Percentiles rank a stretch among this genome's conserved stretches.
Conservation (phyloP, 2,329 filamentous ascomycete genomes). For the Cercospora sp. region DNA sequence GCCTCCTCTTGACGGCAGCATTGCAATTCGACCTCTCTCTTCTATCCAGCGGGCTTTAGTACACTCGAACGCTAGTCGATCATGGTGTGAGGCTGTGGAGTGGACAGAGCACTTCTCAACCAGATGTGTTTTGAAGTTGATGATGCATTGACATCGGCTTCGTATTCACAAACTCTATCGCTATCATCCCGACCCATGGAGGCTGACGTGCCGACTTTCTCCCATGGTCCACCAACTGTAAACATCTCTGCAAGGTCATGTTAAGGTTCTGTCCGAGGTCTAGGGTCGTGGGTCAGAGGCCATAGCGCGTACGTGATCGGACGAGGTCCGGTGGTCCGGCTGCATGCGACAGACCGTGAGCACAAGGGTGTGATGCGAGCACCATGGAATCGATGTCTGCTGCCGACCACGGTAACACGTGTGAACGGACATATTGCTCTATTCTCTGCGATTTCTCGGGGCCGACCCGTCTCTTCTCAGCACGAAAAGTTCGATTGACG, state of each 20-base stretch:
- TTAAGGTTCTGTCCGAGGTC: not conserved
- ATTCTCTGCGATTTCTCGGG: not conserved
- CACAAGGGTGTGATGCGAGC: not conserved
- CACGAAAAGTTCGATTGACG: not conserved
- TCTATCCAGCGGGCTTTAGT: not conserved
- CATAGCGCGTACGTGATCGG: not conserved
- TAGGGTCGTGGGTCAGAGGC: not conserved
- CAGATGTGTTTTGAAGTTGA: not conserved
- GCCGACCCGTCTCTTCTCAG: not conserved
- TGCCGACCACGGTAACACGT: not conserved
- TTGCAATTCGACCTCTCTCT: not conserved
- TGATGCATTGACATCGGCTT: not conserved
- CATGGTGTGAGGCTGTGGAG: not conserved
- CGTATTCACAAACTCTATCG: not conserved
- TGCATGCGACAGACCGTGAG: not conserved
- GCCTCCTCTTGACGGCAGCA: not conserved
- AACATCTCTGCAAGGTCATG: not conserved
- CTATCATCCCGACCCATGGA: not conserved
- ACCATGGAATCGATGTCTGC: not conserved
- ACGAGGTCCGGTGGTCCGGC: not conserved
- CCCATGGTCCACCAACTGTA: not conserved
- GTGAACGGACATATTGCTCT: not conserved
- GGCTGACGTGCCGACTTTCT: not conserved
- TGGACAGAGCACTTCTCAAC: not conserved
- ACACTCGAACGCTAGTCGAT: not conserved